Conservation (phyloP, 768 basidiomycete genomes). For the Boletales sp. region DNA sequence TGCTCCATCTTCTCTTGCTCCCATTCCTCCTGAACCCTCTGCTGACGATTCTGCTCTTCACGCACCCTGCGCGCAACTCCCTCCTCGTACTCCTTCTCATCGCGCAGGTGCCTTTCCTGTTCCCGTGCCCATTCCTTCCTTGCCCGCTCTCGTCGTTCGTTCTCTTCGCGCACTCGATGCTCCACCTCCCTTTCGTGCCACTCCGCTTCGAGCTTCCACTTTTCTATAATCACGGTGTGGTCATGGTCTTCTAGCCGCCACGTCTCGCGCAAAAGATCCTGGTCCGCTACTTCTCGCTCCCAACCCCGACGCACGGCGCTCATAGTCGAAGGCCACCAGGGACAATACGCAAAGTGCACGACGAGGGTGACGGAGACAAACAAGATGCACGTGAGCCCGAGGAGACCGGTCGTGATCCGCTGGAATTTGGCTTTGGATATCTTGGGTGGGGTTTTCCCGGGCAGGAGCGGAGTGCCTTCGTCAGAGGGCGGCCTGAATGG, state of each 20-base stretch:
- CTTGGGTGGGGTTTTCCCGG: neutral
- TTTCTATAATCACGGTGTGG: neutral
- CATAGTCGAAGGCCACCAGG: neutral
- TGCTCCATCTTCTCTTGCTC: neutral
- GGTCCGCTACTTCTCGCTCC: neutral
- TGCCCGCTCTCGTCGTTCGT: conserved; percentile 4
- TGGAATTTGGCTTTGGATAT: neutral
- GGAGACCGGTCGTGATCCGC: neutral
- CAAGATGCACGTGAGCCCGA: neutral
- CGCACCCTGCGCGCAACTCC: neutral
- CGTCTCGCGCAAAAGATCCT: neutral
- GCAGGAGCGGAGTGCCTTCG: conserved; percentile 8
- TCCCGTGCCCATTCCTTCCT: conserved; percentile 6
- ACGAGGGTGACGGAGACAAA: neutral
- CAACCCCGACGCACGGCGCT: neutral
- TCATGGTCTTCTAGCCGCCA: conserved; percentile 9
- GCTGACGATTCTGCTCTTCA: conserved; percentile 6
- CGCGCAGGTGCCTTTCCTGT: neutral
- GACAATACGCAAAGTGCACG: neutral
- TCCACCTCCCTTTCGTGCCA: conserved; percentile 6
- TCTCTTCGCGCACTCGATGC: conserved; percentile 4
- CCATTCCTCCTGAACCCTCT: conserved; percentile 6
- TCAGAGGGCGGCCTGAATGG: neutral
- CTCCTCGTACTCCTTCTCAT: conserved; percentile 3
- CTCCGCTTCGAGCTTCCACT: conserved; percentile 12